These are phyloP conservation scores for Endogone sp. DNA, from an alignment of 192 early-diverging fungal genomes.

Conservation along the genomic window DNA sequence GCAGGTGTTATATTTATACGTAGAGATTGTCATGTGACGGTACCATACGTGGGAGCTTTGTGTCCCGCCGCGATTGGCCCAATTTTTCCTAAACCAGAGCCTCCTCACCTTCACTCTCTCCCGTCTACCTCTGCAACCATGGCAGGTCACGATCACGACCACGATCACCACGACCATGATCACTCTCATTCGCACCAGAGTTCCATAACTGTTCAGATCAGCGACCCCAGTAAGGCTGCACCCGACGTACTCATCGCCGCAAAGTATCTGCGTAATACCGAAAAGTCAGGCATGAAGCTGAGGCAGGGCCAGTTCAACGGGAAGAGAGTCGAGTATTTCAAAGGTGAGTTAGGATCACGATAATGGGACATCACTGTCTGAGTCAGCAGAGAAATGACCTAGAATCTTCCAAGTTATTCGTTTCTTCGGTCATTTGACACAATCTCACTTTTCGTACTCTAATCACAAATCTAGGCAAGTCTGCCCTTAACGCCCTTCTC, in stretches of 20 bases:
- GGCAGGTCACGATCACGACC: background rate
- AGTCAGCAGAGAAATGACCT: background rate
- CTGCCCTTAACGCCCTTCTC: constrained; percentile 26
- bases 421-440: background rate
- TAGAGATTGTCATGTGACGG: background rate
- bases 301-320: constrained; percentile 89
- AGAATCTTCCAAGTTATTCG: background rate
- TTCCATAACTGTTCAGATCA: constrained; percentile 13
- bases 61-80: background rate
- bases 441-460: background rate
- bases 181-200: background rate
- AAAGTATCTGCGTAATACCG: constrained; percentile 71
- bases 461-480: constrained; percentile 15
- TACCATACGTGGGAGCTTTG: no score
- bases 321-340: constrained; percentile 70
- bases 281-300: constrained; percentile 68
- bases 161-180: background rate
- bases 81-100: no score
- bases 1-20: no score
- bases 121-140: no score
- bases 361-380: background rate
- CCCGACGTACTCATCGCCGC: constrained; percentile 37
- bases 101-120: no score
- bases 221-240: constrained; percentile 27
- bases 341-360: background rate